These are phyloP conservation scores for Myxozyma neotropica DNA, from an alignment of 805 yeast species.

Conservation along the genomic window DNA sequence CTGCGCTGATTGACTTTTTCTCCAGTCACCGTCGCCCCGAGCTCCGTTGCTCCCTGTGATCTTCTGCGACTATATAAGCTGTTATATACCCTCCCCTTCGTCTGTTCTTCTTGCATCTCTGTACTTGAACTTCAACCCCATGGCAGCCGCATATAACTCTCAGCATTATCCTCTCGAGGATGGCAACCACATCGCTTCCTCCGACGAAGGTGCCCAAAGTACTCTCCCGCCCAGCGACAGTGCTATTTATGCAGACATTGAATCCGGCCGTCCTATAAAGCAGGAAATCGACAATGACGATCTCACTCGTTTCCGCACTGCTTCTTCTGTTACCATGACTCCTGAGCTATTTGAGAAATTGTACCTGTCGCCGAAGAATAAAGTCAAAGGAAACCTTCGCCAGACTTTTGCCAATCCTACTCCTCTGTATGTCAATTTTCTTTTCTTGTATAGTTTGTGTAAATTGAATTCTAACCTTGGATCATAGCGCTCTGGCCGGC, in stretches of 20 bases:
- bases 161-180: not conserved
- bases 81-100: not conserved
- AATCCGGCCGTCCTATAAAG: not conserved
- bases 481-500: slow-evolving; percentile 26
- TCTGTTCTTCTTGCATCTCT: not conserved
- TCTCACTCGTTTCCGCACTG: slow-evolving; percentile 35
- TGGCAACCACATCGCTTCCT: not conserved
- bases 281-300: slow-evolving; percentile 11
- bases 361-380: slow-evolving; percentile 30
- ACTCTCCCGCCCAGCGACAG: not conserved
- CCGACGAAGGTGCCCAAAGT: not conserved
- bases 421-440: slow-evolving; percentile 18
- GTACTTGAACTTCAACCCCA: too few relatives aligned
- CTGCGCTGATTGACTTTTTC: too few relatives aligned
- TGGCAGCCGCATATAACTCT: not conserved
- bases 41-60: too few relatives aligned
- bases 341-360: slow-evolving; percentile 35
- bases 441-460: not conserved
- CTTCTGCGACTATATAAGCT: too few relatives aligned
- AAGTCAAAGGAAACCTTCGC: slow-evolving; percentile 28
- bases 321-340: slow-evolving; percentile 29
- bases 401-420: slow-evolving; percentile 35
- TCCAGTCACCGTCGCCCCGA: too few relatives aligned
- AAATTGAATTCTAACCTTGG: too few relatives aligned
- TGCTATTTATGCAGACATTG: not conserved